Base-by-base conservation (phyloP, 805 yeast species). In the Wickerhamiella qilinensis region DNA sequence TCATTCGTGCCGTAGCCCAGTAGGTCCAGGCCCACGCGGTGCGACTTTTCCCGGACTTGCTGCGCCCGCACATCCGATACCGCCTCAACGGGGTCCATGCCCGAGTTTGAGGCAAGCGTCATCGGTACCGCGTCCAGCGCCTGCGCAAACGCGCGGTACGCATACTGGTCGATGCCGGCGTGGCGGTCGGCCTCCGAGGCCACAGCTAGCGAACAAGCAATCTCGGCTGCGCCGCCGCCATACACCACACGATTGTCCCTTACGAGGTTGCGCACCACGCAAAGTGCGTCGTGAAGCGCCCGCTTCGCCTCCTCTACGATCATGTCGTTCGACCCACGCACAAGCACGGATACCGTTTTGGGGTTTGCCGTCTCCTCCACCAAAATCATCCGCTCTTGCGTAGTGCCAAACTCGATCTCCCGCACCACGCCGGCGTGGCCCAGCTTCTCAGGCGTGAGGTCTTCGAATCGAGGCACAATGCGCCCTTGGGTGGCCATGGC, bases 181-280 rank as follows among this genome's bases (percentile, higher is more conserved):
- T 82, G 93, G 54, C 73, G 75, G 58, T 88, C 95, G 36, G 97
- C 96, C 47, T 80, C 94, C 36, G 78, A 82, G 41, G 84, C 68
- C 14, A 91, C 94, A 15, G 91, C 93, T 49, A 91, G 63, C 12
- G 97, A 85, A 66, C 94, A 80, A 2, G 94, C 71, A 38, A 91
- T 76, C 64, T 91, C 99, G 28, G 97, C 93, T 18, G 98, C 94
- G 49, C 99, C 99, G 51, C 99, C 99, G 46, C 99, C 99, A 55
- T 91, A 91, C n/a, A 93, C 96, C 34, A 91, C 83, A 59, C 95
- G 73, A 57, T 75, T 78, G 59, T 93, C 97, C 52, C 77, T 74
- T 37, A 93, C 78, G 56, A 91, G 71, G 63, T 91, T 93, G 64
- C 98, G 80, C 21, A 91, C 98, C 33, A 93, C 99, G 64, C 98